These are phyloP conservation scores for Dryas integrifolia DNA, from an alignment of 331 rosid genomes.

Conservation along the genomic window DNA sequence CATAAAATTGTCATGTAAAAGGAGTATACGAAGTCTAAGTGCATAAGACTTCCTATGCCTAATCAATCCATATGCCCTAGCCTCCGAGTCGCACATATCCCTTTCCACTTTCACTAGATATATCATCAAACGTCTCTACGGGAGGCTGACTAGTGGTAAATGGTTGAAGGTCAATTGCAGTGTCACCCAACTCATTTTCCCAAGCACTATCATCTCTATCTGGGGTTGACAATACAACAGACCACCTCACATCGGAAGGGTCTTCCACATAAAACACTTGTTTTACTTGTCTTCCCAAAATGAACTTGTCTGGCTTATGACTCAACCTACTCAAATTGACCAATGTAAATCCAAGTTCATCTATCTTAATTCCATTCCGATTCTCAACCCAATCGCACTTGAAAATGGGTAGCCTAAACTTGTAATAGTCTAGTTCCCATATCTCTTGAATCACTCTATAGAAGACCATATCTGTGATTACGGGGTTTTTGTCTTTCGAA, in stretches of 20 bases:
- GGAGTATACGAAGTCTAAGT: too few relatives aligned
- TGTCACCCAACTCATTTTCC: not conserved
- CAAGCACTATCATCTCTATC: not conserved
- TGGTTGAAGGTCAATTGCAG: too few relatives aligned
- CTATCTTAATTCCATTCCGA: not conserved
- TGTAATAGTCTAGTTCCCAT: constrained; percentile 1
- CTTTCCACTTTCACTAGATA: too few relatives aligned
- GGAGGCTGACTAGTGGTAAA: too few relatives aligned
- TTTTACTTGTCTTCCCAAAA: not conserved
- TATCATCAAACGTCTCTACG: too few relatives aligned
- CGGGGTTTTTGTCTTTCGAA: not conserved
- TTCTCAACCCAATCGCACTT: not conserved
- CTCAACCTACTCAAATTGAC: not conserved
- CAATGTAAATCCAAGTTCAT: not conserved
- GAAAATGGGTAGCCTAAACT: not conserved
- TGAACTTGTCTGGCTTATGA: not conserved
- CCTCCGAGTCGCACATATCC: too few relatives aligned
- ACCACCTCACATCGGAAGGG: not conserved
- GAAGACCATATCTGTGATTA: not conserved
- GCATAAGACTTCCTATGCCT: too few relatives aligned
- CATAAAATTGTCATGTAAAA: too few relatives aligned
- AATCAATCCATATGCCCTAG: too few relatives aligned
- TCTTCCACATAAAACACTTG: not conserved
- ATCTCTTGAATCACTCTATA: not conserved
- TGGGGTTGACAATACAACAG: not conserved